These are phyloP conservation scores for Backusella tarrabulga DNA, from an alignment of 192 early-diverging fungal genomes.

Conservation along the genomic window DNA sequence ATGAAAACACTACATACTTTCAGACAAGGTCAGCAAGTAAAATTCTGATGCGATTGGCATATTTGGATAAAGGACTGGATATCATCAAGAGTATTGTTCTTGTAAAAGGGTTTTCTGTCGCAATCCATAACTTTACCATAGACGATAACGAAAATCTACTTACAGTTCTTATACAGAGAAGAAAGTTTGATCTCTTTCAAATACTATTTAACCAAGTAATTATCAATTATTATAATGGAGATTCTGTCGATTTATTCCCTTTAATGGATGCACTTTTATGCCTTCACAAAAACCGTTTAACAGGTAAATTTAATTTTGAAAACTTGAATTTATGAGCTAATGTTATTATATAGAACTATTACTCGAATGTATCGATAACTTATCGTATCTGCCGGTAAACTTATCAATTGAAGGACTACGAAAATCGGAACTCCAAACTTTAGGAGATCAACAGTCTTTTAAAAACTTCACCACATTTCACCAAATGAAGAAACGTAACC, in stretches of 20 bases:
- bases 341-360: neutral
- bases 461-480: neutral
- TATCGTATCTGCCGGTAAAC: neutral
- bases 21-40: neutral
- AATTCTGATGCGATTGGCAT: neutral
- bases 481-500: neutral
- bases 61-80: neutral
- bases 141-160: neutral
- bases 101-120: neutral
- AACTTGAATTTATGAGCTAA: no score
- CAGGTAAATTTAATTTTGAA: neutral
- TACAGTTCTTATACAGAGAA: neutral
- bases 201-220: neutral
- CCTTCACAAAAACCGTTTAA: neutral
- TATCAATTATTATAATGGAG: neutral
- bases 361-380: neutral
- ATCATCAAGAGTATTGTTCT: neutral
- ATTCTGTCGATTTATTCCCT: neutral
- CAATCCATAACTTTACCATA: neutral
- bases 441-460: neutral
- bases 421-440: neutral
- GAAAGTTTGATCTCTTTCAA: neutral
- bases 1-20: neutral
- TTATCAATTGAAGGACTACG: neutral
- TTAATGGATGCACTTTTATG: neutral